Base-by-base conservation (phyloP, 1,284 basidiomycete species). In the Phylloboletellus chloephorus region DNA sequence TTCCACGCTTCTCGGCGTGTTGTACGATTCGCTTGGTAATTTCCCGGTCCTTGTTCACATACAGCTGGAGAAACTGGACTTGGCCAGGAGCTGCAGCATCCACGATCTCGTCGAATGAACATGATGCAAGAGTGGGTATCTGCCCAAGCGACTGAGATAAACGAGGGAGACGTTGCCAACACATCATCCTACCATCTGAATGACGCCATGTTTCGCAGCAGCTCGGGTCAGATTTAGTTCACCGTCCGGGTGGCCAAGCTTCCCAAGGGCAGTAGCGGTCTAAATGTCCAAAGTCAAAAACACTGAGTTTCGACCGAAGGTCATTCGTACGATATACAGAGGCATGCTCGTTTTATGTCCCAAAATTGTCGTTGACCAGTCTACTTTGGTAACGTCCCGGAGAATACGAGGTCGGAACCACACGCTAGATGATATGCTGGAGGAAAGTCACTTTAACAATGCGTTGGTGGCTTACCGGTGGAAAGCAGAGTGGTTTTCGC, bases 331-430 rank as follows among this genome's bases (percentile, higher is more conserved):
- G 42, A 82, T 88, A 61, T 94, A 95, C 16, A 95, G 65, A 3
- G 91, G 88, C 77, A 94, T 81, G 31, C 66, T 76, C 7, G 82
- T 72, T 48, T 71, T 76, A 29, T 79, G 74, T 0, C 88, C 88
- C 24, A 94, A 69, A 42, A 94, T 82, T 7, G 65, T 78, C n/a
- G 87, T 88, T 15, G 80, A 82, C 68, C 75, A 93, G 62, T 96
- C 87, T 11, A 96, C 82, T 3, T 72, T 69, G 8, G 78, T 77
- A 8, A 97, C 91, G 55, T 96, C 79, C 17, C 90, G 77, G 7
- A 97, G 68, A 30, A 97, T 73, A 11, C 91, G 78, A 9, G 93
- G 93, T 12, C 93, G 76, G 72, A 97, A 96, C 92, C 93, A 97
- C 52, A 97, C 75, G 41, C 88, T 86, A 51, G 15, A 31, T 15